A percentile compares a stretch with the other conserved stretches of the same genome.
These are phyloP conservation scores for Cairneyella variabilis DNA, from an alignment of 495 filamentous ascomycete species.

Conservation along the genomic window DNA sequence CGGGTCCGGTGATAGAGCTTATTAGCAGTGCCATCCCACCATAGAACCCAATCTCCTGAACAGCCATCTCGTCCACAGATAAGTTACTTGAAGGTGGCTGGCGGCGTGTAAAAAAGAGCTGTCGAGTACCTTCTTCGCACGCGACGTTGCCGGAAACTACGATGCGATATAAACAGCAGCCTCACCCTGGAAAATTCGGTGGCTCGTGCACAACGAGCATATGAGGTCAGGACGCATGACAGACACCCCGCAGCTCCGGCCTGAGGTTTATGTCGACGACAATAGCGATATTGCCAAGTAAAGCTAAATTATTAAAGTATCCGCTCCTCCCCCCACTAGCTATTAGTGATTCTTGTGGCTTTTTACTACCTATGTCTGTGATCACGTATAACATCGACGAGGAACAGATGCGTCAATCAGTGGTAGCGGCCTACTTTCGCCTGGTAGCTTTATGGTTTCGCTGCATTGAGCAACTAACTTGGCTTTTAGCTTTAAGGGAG, in stretches of 20 bases:
- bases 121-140: no score
- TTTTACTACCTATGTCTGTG: constrained; percentile 21
- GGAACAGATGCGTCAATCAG: constrained; percentile 34
- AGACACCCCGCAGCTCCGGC: constrained; percentile 71
- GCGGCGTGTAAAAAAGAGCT: no score
- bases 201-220: constrained; percentile 55
- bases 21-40: no score
- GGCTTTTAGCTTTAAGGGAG: constrained; percentile 24
- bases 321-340: constrained; percentile 20
- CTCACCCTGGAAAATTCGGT: no score
- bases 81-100: no score
- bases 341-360: constrained; percentile 11
- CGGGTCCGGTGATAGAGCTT: no score
- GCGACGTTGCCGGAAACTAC: no score
- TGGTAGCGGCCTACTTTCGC: constrained; percentile 14
- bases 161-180: no score
- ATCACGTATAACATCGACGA: constrained; percentile 23
- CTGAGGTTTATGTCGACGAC: constrained; percentile 85
- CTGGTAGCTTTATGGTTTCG: constrained; percentile 8
- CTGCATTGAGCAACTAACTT: constrained; percentile 25
- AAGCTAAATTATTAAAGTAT: constrained; percentile 6
- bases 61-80: no score
- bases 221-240: constrained; percentile 72
- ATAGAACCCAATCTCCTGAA: no score
- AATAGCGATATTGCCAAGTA: constrained; percentile 27